phyloP scores from a whole-genome alignment of 208 protist species.

The Acanthamoeba castellanii region DNA sequence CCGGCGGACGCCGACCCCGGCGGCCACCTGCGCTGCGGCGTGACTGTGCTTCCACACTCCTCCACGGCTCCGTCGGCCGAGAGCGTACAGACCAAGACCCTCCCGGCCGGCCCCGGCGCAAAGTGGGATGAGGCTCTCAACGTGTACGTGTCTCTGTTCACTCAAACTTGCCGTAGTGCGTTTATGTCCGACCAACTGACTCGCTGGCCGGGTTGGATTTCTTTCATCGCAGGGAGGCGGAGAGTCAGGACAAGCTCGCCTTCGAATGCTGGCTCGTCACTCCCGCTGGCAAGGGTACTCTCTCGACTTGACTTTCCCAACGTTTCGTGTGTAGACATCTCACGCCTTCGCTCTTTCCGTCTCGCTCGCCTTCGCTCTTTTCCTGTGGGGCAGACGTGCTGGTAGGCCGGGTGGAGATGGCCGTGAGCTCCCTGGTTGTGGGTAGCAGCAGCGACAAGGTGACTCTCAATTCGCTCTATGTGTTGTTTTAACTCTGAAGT shows the following conservation, averaged over 20 bases:
- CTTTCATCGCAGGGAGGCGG: background rate
- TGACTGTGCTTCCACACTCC: background rate
- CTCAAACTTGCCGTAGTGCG: background rate
- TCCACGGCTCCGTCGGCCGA: background rate
- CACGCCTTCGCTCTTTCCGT: too few relatives aligned
- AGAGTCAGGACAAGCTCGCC: constrained; percentile 7
- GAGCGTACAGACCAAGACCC: background rate
- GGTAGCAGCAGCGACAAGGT: constrained; percentile 24
- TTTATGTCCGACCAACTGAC: background rate
- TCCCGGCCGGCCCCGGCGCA: background rate
- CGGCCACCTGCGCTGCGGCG: background rate
- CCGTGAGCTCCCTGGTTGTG: background rate
- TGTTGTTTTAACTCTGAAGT: background rate
- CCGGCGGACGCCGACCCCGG: background rate
- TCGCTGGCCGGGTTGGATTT: background rate
- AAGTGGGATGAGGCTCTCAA: constrained; percentile 3
- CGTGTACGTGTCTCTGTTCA: background rate
- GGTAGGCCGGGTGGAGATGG: background rate
- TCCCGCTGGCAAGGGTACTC: background rate
- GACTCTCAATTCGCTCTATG: too few relatives aligned
- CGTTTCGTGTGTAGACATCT: too few relatives aligned
- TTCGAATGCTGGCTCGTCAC: background rate
- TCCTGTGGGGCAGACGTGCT: background rate
- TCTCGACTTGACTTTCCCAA: background rate
- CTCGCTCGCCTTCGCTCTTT: background rate